A percentile compares a stretch with the other conserved stretches of the same genome.
Conservation (phyloP, 805 yeast species). For the Hanseniaspora occidentalis region DNA sequence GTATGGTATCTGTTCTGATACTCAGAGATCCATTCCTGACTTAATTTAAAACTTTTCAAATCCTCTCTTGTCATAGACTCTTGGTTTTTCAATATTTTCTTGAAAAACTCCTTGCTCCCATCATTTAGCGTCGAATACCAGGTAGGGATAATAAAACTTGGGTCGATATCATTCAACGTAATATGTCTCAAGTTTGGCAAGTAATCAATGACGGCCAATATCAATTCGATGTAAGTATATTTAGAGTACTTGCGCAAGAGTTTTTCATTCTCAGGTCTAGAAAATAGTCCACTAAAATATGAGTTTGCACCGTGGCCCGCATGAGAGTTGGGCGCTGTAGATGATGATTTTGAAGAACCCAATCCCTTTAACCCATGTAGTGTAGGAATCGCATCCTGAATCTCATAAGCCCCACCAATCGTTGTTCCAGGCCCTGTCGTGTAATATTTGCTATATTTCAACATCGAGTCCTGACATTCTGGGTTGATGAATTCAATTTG, state of each 20-base stretch:
- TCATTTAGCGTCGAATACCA: slow-evolving; percentile 25
- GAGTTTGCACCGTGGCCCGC: slow-evolving; percentile 1
- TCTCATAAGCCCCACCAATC: slow-evolving; percentile 19
- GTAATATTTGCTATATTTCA: slow-evolving; percentile 21
- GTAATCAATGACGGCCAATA: slow-evolving; percentile 32
- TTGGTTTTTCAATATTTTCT: slow-evolving; percentile 21
- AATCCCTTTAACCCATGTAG: background rate
- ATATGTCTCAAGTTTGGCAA: slow-evolving; percentile 35
- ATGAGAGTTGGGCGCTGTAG: background rate
- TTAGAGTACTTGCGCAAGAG: slow-evolving; percentile 13
- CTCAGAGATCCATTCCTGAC: slow-evolving; percentile 16
- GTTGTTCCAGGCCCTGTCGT: slow-evolving; percentile 9
- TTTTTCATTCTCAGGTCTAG: slow-evolving; percentile 12
- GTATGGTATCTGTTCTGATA: slow-evolving; percentile 19
- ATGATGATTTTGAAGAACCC: background rate
- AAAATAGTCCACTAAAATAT: slow-evolving; percentile 9
- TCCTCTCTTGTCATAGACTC: slow-evolving; percentile 22
- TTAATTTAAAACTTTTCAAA: slow-evolving; percentile 19
- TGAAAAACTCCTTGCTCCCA: slow-evolving; percentile 22
- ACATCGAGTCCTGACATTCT: slow-evolving; percentile 22
- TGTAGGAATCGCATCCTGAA: background rate
- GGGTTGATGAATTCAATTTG: slow-evolving; percentile 21
- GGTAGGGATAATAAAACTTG: slow-evolving; percentile 41
- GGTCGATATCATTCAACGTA: slow-evolving; percentile 33
- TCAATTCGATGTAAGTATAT: slow-evolving; percentile 25